A percentile compares a stretch with the other conserved stretches of the same genome.
Conservation (phyloP, 2,329 filamentous ascomycete genomes). For the Hypoxylon rubiginosum region DNA sequence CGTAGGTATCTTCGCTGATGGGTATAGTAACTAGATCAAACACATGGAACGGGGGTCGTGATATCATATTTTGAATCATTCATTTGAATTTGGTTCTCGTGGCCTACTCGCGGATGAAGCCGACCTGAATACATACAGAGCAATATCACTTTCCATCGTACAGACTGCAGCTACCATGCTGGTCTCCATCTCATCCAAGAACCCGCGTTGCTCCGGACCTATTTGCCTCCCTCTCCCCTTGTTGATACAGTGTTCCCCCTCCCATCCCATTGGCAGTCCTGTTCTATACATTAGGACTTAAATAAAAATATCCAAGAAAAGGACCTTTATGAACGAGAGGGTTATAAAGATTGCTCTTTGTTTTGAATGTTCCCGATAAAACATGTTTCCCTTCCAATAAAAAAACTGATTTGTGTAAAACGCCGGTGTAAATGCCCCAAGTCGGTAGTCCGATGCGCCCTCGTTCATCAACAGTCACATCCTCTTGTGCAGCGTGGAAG, state of each 20-base stretch:
- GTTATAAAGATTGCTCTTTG: conserved; percentile 39
- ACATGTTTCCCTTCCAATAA: conserved; percentile 5
- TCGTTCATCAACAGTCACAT: conserved; percentile 38
- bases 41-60: background rate
- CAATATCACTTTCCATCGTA: conserved; percentile 36
- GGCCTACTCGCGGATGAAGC: conserved; percentile 14
- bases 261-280: conserved; percentile 35
- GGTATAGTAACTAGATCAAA: background rate
- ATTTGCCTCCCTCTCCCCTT: conserved; percentile 13
- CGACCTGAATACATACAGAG: conserved; percentile 24
- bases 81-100: conserved; percentile 27
- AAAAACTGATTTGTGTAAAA: conserved; percentile 30
- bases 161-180: conserved; percentile 23
- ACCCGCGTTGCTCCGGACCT: conserved; percentile 20
- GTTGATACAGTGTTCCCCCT: conserved; percentile 31
- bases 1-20: background rate
- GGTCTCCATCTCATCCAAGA: conserved; percentile 11
- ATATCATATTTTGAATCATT: conserved; percentile 19
- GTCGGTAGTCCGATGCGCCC: conserved; percentile 42
- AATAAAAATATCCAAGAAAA: conserved; percentile 27
- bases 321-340: conserved; percentile 27
- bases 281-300: conserved; percentile 43
- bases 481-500: conserved; percentile 18
- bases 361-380: conserved; percentile 32
- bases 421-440: conserved; percentile 43